phyloP scores from a whole-genome alignment of 23 red algal genomes.

The Pyropia yezoensis region DNA sequence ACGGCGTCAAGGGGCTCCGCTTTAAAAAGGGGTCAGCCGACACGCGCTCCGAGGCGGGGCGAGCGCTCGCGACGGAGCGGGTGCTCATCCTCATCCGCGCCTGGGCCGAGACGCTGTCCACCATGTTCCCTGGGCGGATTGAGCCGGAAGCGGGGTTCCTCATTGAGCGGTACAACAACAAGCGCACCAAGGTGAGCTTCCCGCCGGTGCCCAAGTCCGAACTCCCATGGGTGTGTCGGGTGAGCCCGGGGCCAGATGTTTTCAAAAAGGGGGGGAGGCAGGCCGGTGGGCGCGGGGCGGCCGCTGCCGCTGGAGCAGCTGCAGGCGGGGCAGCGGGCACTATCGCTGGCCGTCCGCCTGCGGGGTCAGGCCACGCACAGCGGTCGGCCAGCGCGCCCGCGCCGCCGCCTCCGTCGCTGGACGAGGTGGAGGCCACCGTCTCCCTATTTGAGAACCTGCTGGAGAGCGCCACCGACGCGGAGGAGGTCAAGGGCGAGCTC shows the following conservation, averaged over 20 bases:
- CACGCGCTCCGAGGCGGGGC: too few species aligned
- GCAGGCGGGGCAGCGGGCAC: not conserved
- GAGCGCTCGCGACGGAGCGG: constrained; percentile 1
- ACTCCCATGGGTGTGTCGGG: constrained; percentile 58
- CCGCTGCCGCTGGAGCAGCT: not conserved
- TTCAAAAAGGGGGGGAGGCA: not conserved
- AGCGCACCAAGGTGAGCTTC: constrained; percentile 45
- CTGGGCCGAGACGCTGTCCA: constrained; percentile 73
- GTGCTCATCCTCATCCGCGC: constrained; percentile 73
- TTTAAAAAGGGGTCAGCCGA: too few species aligned
- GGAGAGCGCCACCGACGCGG: constrained; percentile 20
- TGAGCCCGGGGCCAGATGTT: not conserved
- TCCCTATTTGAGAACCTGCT: constrained; percentile 52
- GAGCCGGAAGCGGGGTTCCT: constrained; percentile 65
- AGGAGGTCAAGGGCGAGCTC: constrained; percentile 45
- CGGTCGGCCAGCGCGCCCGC: not conserved
- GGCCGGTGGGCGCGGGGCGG: not conserved
- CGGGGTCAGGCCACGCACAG: too few species aligned
- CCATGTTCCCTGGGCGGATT: constrained; percentile 42
- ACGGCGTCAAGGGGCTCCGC: constrained; percentile 42
- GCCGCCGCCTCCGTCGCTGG: constrained; percentile 13
- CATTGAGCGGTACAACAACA: constrained; percentile 68
- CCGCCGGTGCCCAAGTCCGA: constrained; percentile 26
- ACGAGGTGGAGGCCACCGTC: constrained; percentile 51
- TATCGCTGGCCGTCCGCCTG: too few species aligned